A percentile compares a stretch with the other conserved stretches of the same genome.
Evolutionary conservation across 2,329 filamentous ascomycete species (phyloP).

Genomic region (Cercospora berteroae): DNA sequence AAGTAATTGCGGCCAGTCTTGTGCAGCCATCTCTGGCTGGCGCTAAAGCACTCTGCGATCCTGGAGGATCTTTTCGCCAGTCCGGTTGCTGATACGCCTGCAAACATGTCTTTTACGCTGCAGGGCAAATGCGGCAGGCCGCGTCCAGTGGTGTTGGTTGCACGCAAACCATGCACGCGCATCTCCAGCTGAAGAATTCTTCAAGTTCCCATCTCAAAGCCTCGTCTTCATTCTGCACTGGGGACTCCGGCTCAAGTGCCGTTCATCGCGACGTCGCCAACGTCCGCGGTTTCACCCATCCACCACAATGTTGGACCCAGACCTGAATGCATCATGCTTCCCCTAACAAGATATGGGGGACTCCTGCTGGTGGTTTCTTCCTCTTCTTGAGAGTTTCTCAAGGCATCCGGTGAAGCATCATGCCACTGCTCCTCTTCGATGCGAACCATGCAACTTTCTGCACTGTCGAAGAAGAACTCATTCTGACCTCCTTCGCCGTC

Average conservation of each 20-base stretch:
- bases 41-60: neutral
- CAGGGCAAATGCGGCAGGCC: neutral
- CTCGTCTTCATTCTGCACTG: neutral
- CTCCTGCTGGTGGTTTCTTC: conserved; percentile 61
- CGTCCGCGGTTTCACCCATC: conserved; percentile 34
- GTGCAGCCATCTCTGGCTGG: neutral
- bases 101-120: neutral
- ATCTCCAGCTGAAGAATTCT: neutral
- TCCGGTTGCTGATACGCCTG: neutral
- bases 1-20: neutral
- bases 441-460: conserved; percentile 83
- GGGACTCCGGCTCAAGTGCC: conserved; percentile 13
- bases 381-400: conserved; percentile 54
- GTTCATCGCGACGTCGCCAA: conserved; percentile 18
- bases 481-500: conserved; percentile 53
- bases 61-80: neutral
- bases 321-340: conserved; percentile 49
- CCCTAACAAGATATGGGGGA: conserved; percentile 67
- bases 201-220: neutral
- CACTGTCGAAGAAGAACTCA: conserved; percentile 81
- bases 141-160: neutral
- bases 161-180: neutral
- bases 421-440: conserved; percentile 88
- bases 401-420: conserved; percentile 80
- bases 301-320: conserved; percentile 52